Evolutionary conservation across 345 rosid species (phyloP), one percentile per base, ranked within the genome.

Genomic region (Lenwebbia sp.): DNA sequence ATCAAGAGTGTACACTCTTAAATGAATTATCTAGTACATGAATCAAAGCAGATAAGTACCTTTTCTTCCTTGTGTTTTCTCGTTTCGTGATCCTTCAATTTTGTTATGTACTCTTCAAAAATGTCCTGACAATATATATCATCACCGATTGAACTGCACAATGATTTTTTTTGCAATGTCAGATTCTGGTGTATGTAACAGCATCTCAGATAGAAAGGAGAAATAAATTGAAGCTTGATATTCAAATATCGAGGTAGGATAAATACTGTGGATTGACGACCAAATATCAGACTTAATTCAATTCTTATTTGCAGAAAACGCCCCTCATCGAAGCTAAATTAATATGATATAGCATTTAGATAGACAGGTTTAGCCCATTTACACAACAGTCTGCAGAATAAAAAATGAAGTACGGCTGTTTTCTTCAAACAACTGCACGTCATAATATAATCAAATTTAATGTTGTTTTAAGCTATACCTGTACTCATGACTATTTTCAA

Each of bases 401-500:
- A 17, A 37, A 70, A 70, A 33, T 33, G 44, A 23, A 70, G 3
- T 33, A 19, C 33, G 78, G 78, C 44, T 19, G 25, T 22, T 70
- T 33, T 70, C 78, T 70, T 33, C 44, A 70, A 70, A 70, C 78
- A 70, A 33, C 25, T 33, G 21, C 47, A 70, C 37, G 47, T 17
- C 40, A 65, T 33, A 37, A 33, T 70, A 70, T 82, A 41, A 83
- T 55, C 49, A 54, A 83, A 37, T 55, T 84, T 40, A 62, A 23
- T 0, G 1, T n/a, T 49, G 51, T 49, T 4, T 19, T 28, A 33
- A 85, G 78, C 41, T 89, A 90, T 92, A 97, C 99, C 98, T 93
- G 95, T 89, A 96, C 87, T 95, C 98, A 84, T 92, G 93, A 90
- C 95, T 93, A 85, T 90, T 92, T 89, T 95, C 95, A 49, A 97